These are phyloP conservation scores for Saccharomycopsis olivae DNA, from an alignment of 805 yeast genomes.

Conservation along the genomic window DNA sequence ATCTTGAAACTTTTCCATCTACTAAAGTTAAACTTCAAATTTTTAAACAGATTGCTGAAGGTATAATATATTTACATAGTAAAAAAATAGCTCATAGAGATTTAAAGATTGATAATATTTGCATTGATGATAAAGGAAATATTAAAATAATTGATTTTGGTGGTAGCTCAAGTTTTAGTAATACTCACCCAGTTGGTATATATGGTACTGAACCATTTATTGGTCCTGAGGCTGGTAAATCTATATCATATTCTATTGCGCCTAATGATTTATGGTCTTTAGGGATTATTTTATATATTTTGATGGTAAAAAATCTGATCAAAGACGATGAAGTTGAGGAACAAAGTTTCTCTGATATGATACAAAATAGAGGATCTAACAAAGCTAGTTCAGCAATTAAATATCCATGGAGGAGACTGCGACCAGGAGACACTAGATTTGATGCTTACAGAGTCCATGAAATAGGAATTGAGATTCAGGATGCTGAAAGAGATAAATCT, in stretches of 20 bases:
- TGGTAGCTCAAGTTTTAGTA: slow-evolving; percentile 32
- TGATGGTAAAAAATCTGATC: slow-evolving; percentile 1
- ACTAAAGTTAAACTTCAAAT: slow-evolving; percentile 1
- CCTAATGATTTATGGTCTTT: slow-evolving; percentile 17
- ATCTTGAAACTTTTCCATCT: slow-evolving; percentile 3
- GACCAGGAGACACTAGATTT: slow-evolving; percentile 6
- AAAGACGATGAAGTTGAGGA: background rate
- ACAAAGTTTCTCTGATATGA: background rate
- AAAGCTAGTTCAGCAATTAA: background rate
- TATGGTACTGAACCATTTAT: slow-evolving; percentile 18
- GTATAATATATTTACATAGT: slow-evolving; percentile 72
- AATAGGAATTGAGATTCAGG: slow-evolving; percentile 3
- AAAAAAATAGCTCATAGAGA: slow-evolving; percentile 93
- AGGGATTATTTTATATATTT: slow-evolving; percentile 15
- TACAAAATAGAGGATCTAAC: slow-evolving; percentile 6
- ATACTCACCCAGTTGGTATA: slow-evolving; percentile 11
- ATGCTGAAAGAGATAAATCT: too few species aligned
- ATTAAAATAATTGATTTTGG: slow-evolving; percentile 80
- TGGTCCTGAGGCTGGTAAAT: slow-evolving; percentile 13
- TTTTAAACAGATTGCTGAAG: slow-evolving; percentile 74
- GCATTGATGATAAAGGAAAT: slow-evolving; percentile 56
- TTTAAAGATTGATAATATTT: slow-evolving; percentile 76
- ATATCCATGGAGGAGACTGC: slow-evolving; percentile 15
- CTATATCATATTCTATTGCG: slow-evolving; percentile 7
- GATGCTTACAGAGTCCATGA: slow-evolving; percentile 12